Evolutionary conservation across 352 stramenopile species (phyloP).

Genomic region (Achlya hypogyna): DNA sequence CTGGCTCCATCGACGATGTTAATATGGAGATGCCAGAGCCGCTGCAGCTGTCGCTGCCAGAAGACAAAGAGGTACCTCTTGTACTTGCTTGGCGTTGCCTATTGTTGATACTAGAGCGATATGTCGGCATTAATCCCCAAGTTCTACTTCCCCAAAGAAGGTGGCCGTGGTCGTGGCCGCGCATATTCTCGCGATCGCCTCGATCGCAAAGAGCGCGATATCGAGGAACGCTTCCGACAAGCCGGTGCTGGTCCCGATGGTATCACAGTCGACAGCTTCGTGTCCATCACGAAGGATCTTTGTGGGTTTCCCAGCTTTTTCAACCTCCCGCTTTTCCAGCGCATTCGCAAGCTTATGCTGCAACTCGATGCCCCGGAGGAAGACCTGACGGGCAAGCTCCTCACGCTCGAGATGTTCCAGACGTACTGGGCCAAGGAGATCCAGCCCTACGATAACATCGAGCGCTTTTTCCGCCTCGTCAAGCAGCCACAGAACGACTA

Average conservation of each 20-base stretch:
- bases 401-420: conserved; percentile 85
- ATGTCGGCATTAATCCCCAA: conserved; percentile 34
- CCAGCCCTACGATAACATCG: conserved; percentile 91
- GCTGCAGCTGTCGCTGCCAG: conserved; percentile 16
- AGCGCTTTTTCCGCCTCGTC: conserved; percentile 96
- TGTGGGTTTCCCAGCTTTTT: conserved; percentile 98
- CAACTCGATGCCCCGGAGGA: conserved; percentile 20
- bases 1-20: conserved; percentile 10
- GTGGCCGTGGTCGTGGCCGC: conserved; percentile 21
- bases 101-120: no score
- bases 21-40: conserved; percentile 13
- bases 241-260: conserved; percentile 44
- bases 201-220: conserved; percentile 34
- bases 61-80: not conserved
- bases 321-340: conserved; percentile 92
- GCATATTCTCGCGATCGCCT: conserved; percentile 1
- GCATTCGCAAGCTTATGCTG: conserved; percentile 52
- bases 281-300: conserved; percentile 95
- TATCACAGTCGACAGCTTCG: conserved; percentile 83
- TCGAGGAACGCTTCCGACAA: conserved; percentile 66
- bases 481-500: conserved; percentile 88
- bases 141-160: conserved; percentile 64
- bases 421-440: conserved; percentile 93
- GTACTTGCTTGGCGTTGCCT: no score
- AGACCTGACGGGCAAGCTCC: conserved; percentile 30